Conservation (phyloP, 2,329 filamentous ascomycete species). For the Aspergillus sp. region DNA sequence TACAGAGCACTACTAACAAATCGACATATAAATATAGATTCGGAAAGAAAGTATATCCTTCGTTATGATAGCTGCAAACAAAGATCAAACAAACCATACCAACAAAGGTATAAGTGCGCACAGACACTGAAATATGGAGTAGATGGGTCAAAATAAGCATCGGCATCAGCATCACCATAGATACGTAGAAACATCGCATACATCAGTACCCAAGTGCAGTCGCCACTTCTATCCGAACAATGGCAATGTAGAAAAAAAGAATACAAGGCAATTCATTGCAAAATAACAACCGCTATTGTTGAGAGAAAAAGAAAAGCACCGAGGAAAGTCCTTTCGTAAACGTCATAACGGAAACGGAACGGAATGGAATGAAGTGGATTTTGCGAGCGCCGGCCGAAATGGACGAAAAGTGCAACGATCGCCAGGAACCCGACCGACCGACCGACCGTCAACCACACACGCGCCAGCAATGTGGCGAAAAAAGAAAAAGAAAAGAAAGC, state of each 20-base stretch:
- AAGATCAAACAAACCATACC: neutral
- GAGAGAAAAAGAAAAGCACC: too few relatives aligned
- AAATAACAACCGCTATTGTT: neutral
- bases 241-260: neutral
- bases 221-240: neutral
- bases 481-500: neutral
- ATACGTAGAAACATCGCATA: neutral
- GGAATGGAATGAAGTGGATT: neutral
- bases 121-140: neutral
- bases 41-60: too few relatives aligned
- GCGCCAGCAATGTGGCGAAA: neutral
- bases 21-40: too few relatives aligned
- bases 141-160: neutral
- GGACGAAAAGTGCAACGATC: neutral
- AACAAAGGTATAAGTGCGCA: slow-evolving; percentile 4
- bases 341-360: neutral
- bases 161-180: neutral
- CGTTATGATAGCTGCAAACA: too few relatives aligned
- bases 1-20: too few relatives aligned
- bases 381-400: neutral
- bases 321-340: neutral
- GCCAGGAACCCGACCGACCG: neutral
- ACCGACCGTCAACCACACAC: neutral
- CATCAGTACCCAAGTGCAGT: neutral
- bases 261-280: neutral